Evolutionary conservation across 1,284 basidiomycete species (phyloP).

Genomic region (Pseudozyma tsukubaensis): DNA sequence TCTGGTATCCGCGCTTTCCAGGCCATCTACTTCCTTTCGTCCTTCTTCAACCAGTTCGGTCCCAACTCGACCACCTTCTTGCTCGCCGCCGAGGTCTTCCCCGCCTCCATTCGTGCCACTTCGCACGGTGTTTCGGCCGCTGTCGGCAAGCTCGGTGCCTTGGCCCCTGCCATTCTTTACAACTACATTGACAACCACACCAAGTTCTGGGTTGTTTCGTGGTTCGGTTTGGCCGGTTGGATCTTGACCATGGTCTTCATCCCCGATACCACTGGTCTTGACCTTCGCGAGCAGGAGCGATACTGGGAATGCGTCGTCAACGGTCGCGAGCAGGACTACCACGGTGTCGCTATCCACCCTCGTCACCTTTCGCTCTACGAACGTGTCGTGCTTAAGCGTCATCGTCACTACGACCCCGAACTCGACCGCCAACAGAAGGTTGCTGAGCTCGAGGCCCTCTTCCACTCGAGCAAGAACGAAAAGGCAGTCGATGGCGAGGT

Average conservation of each 20-base stretch:
- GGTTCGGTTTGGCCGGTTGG: conserved; percentile 72
- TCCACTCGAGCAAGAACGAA: conserved; percentile 54
- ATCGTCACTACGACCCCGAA: conserved; percentile 72
- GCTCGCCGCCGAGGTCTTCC: conserved; percentile 69
- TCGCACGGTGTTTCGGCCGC: conserved; percentile 70
- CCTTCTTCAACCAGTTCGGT: conserved; percentile 73
- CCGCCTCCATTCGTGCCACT: conserved; percentile 69
- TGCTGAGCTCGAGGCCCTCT: conserved; percentile 71
- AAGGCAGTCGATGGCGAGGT: conserved; percentile 32
- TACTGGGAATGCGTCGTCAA: conserved; percentile 73
- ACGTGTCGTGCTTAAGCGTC: conserved; percentile 71
- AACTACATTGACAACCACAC: conserved; percentile 69
- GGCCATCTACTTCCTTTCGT: conserved; percentile 72
- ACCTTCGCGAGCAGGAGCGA: conserved; percentile 73
- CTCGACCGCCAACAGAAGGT: conserved; percentile 71
- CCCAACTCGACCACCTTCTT: conserved; percentile 71
- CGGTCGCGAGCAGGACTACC: conserved; percentile 72
- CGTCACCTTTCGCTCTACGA: conserved; percentile 72
- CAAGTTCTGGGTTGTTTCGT: conserved; percentile 73
- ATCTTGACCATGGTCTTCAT: conserved; percentile 71
- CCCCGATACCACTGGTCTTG: conserved; percentile 73
- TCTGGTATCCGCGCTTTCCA: conserved; percentile 70
- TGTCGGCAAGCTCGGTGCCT: conserved; percentile 69
- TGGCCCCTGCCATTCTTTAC: conserved; percentile 69
- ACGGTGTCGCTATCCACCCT: conserved; percentile 73